A percentile compares a stretch with the other conserved stretches of the same genome.
These are phyloP conservation scores for Ophiocordyceps polyrhachis-furcata DNA, from an alignment of 2,329 filamentous ascomycete species.

Conservation along the genomic window DNA sequence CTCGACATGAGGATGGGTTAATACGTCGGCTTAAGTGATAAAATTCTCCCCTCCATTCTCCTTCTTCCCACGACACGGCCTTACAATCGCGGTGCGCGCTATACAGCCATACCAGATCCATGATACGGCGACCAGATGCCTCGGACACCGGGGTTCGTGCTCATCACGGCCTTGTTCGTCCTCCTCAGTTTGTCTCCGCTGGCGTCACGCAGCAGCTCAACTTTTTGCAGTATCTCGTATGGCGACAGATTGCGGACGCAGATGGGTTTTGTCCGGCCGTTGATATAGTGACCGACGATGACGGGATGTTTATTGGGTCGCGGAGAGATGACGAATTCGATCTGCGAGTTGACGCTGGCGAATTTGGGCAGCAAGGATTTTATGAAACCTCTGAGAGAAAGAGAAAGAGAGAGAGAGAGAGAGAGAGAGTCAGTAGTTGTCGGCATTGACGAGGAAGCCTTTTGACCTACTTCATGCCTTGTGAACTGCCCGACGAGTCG, in stretches of 20 bases:
- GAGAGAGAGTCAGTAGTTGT: too few species aligned
- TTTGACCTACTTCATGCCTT: conserved; percentile 67
- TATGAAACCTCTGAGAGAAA: conserved; percentile 50
- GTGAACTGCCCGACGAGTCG: conserved; percentile 85
- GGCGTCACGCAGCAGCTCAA: conserved; percentile 50
- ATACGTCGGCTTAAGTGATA: neutral
- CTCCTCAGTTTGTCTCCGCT: conserved; percentile 56
- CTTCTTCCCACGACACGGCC: too few species aligned
- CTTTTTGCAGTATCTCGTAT: conserved; percentile 66
- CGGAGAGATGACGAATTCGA: conserved; percentile 84
- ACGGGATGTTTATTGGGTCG: conserved; percentile 81
- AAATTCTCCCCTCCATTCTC: neutral
- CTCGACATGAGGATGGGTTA: neutral
- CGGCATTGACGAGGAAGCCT: neutral
- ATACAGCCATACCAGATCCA: conserved; percentile 36
- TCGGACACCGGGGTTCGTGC: conserved; percentile 46
- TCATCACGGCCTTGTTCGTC: conserved; percentile 44
- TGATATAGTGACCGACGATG: conserved; percentile 81
- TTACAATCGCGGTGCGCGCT: conserved; percentile 2
- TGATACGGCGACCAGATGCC: conserved; percentile 56
- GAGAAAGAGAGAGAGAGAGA: neutral
- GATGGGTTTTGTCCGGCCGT: conserved; percentile 66
- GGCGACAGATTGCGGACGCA: conserved; percentile 77
- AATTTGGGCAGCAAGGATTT: conserved; percentile 58
- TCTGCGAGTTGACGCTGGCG: conserved; percentile 61